phyloP scores from a whole-genome alignment of 805 yeast genomes.

The Ogataea neopini region DNA sequence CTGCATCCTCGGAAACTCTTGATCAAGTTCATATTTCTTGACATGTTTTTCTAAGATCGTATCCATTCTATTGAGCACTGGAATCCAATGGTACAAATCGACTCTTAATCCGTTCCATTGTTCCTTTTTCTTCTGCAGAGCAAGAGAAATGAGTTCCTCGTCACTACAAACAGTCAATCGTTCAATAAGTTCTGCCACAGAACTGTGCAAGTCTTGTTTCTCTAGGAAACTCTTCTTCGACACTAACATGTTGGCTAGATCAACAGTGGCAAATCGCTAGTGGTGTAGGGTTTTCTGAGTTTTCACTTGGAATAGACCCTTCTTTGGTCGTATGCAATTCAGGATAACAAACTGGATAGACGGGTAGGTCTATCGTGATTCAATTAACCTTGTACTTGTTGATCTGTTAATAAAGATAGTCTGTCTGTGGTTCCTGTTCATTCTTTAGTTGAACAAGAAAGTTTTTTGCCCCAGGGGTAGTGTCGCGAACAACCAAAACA shows the following conservation, averaged over 20 bases:
- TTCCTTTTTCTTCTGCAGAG: constrained; percentile 22
- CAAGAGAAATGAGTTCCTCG: constrained; percentile 24
- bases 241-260: constrained; percentile 17
- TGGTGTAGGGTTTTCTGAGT: not conserved
- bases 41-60: constrained; percentile 56
- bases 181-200: constrained; percentile 20
- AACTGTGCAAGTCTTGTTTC: constrained; percentile 22
- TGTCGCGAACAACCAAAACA: not conserved
- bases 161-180: constrained; percentile 18
- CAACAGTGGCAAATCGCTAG: constrained; percentile 5
- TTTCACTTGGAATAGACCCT: not conserved
- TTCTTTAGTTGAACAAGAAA: constrained; percentile 1
- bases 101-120: constrained; percentile 37
- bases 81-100: constrained; percentile 73
- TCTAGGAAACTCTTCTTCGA: constrained; percentile 18
- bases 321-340: not conserved
- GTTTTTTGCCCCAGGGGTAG: not conserved
- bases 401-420: not conserved
- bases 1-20: constrained; percentile 47
- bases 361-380: not conserved
- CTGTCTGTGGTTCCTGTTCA: too few relatives aligned
- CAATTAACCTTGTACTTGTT: not conserved
- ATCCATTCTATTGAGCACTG: constrained; percentile 75
- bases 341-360: not conserved
- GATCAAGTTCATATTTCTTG: constrained; percentile 51